Evolutionary conservation across 1,284 basidiomycete genomes (phyloP), one percentile per base, ranked within the genome.

Genomic region (Malassezia equina): DNA sequence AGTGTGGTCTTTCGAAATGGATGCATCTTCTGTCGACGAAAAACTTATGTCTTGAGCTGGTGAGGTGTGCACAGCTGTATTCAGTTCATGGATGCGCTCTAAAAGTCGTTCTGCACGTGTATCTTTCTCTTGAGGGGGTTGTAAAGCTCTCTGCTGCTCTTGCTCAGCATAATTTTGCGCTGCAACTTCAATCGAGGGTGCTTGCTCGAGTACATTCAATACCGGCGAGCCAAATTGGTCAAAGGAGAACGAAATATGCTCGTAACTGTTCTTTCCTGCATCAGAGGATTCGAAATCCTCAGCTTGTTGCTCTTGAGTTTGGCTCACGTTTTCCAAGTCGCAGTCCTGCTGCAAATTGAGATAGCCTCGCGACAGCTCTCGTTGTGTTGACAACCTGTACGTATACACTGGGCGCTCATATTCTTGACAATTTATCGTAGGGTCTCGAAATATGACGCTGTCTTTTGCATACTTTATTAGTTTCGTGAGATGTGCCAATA

Each of bases 401-500:
- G 45, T 44, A 36, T 47, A 57, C 2, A 57, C 39, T 7, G 44
- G 49, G 7, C 55, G 49, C 4, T 27, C n/a, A 27, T 44, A 44
- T 9, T 21, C 29, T 19, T 28, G 27, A 12, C 5, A 2, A 11
- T 32, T 27, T 27, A 19, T 15, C 12, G 19, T 7, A 6, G 44
- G 9, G 27, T 47, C 44, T 8, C 28, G 50, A 21, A 57, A 57
- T n/a, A 57, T 33, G 4, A 40, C 50, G 19, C 55, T 57, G 2
- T 47, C 23, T 12, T 39, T 45, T 7, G 55, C 49, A 40, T 36
- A 28, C 32, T 29, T 44, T 25, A 44, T 11, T 7, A 47, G 8
- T 7, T 24, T 23, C 19, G 29, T 32, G 7, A 39, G 28, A n/a
- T 52, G 34, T 17, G 31, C 36, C 7, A 25, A 23, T 5, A 27